Evolutionary conservation across 345 rosid genomes (phyloP).

Genomic region (Stellera chamaejasme): DNA sequence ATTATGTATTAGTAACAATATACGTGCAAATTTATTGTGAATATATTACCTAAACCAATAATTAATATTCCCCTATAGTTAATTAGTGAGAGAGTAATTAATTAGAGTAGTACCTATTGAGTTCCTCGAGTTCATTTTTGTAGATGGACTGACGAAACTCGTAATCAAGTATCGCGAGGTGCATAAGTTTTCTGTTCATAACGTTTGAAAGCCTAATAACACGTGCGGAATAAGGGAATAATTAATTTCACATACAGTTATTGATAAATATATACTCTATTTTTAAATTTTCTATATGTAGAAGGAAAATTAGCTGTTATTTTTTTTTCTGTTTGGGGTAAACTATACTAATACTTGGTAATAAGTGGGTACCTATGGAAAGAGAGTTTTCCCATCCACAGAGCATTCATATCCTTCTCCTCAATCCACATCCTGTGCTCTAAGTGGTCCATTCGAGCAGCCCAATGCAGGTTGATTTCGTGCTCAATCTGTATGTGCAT

Average conservation of each 20-base stretch:
- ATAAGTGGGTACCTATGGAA: constrained; percentile 29
- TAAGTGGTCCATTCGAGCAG: constrained; percentile 46
- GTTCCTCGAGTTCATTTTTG: constrained; percentile 32
- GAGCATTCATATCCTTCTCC: constrained; percentile 26
- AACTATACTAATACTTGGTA: too few species aligned
- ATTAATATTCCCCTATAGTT: too few species aligned
- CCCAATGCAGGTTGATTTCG: constrained; percentile 46
- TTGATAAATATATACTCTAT: too few species aligned
- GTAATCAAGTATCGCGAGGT: constrained; percentile 35
- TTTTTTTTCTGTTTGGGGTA: too few species aligned
- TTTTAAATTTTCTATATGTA: too few species aligned
- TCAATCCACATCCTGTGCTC: constrained; percentile 62
- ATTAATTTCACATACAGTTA: too few species aligned
- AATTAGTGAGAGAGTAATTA: too few species aligned
- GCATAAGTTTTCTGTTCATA: constrained; percentile 19
- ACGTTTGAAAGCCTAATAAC: constrained; percentile 30
- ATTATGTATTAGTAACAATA: too few species aligned
- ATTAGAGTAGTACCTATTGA: constrained; percentile 7
- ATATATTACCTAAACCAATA: too few species aligned
- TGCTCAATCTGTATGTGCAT: constrained; percentile 28
- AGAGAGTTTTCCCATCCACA: constrained; percentile 42
- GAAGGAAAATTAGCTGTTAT: too few species aligned
- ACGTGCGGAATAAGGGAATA: too few species aligned
- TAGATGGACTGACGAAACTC: constrained; percentile 37
- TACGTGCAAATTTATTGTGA: too few species aligned